Evolutionary conservation across 331 rosid genomes (phyloP).

Genomic region (Arachis monticola): DNA sequence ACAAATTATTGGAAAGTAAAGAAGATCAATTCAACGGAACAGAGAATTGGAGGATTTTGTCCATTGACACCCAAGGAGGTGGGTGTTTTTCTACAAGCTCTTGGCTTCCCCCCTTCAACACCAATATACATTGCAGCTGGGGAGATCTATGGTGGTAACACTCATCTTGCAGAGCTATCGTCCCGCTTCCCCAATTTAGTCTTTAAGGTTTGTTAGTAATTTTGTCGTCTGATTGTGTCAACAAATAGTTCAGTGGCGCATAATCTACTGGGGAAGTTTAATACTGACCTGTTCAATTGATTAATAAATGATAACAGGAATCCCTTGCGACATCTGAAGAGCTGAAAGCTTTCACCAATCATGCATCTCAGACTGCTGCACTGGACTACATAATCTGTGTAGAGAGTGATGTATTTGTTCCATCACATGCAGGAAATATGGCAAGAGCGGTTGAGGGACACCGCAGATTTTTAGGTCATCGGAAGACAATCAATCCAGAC

Average conservation of each 20-base stretch:
- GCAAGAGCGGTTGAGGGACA: constrained; percentile 97
- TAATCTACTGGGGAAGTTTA: constrained; percentile 37
- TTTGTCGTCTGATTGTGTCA: neutral
- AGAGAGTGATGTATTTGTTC: constrained; percentile 89
- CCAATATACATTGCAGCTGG: constrained; percentile 93
- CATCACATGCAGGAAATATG: constrained; percentile 93
- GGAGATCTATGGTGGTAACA: constrained; percentile 82
- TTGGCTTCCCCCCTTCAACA: constrained; percentile 77
- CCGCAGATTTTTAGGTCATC: constrained; percentile 88
- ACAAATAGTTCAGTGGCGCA: constrained; percentile 35
- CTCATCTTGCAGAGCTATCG: constrained; percentile 78
- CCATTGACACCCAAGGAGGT: constrained; percentile 94
- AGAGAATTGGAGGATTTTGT: constrained; percentile 85
- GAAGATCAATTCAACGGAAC: constrained; percentile 80
- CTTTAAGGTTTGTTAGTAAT: constrained; percentile 62
- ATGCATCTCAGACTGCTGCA: constrained; percentile 93
- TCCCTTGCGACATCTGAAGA: constrained; percentile 78
- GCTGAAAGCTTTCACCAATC: constrained; percentile 72
- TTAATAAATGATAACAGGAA: constrained; percentile 69
- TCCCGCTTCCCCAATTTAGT: constrained; percentile 76
- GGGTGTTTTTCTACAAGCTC: constrained; percentile 87
- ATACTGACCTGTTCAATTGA: constrained; percentile 25
- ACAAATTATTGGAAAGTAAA: constrained; percentile 90
- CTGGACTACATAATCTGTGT: constrained; percentile 88
- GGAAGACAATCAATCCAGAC: constrained; percentile 85